Evolutionary conservation across 2,329 filamentous ascomycete genomes (phyloP).

Genomic region (Dactylonectria macrodidyma): DNA sequence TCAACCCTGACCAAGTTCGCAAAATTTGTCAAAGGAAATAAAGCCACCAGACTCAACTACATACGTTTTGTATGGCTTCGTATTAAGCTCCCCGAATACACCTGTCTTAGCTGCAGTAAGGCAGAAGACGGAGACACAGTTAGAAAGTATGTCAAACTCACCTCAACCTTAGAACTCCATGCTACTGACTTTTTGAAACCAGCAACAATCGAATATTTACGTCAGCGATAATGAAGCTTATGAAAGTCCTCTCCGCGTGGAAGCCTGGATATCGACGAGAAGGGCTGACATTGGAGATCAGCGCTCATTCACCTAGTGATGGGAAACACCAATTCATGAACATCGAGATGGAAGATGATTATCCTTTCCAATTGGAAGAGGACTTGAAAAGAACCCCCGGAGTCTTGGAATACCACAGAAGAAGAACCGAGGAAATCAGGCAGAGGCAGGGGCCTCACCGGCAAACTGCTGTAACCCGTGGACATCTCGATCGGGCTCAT

Average conservation of each 20-base stretch:
- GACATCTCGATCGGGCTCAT: background rate
- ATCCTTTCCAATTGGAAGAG: conserved; percentile 20
- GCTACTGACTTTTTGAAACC: background rate
- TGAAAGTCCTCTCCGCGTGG: conserved; percentile 23
- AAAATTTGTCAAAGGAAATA: background rate
- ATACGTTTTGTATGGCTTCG: conserved; percentile 13
- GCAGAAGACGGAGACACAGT: background rate
- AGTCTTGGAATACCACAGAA: background rate
- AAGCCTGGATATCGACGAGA: background rate
- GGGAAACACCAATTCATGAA: background rate
- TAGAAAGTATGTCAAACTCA: background rate
- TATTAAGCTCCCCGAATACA: conserved; percentile 23
- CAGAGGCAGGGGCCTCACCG: background rate
- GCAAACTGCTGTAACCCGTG: too few species aligned
- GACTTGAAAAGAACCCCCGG: background rate
- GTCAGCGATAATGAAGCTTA: background rate
- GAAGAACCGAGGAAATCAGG: background rate
- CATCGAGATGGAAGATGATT: conserved; percentile 7
- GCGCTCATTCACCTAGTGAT: conserved; percentile 31
- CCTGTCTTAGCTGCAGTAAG: background rate
- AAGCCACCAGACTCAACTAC: conserved; percentile 13
- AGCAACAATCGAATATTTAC: conserved; percentile 29
- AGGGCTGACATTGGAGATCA: conserved; percentile 24
- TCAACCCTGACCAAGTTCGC: conserved; percentile 2
- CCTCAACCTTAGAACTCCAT: background rate